A percentile compares a stretch with the other conserved stretches of the same genome.
Conservation (phyloP, 345 rosid genomes). For the Cardamine occulta region DNA sequence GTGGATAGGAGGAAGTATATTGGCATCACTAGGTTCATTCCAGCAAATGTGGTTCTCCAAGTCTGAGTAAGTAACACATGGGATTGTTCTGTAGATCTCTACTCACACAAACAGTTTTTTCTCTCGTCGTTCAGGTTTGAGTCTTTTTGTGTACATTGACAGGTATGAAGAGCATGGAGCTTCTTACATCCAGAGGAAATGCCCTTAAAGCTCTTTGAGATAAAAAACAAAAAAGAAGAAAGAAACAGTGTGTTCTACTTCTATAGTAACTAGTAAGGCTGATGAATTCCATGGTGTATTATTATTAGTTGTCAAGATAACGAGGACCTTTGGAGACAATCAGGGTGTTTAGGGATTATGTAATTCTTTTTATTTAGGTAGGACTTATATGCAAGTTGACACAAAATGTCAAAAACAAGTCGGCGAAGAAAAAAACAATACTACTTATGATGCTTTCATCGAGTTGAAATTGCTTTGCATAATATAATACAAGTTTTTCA, state of each 20-base stretch:
- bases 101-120: not conserved
- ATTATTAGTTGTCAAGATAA: not conserved
- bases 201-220: constrained; percentile 54
- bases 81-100: constrained; percentile 36
- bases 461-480: not conserved
- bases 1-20: constrained; percentile 90
- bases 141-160: constrained; percentile 27
- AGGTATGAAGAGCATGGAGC: constrained; percentile 97
- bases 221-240: not conserved
- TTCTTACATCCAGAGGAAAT: constrained; percentile 86
- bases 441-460: not conserved
- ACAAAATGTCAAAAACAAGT: not conserved
- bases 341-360: not conserved
- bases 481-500: not conserved
- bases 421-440: not conserved
- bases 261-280: not conserved
- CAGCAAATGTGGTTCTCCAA: constrained; percentile 98
- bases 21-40: constrained; percentile 92
- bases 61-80: constrained; percentile 35
- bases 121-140: not conserved
- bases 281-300: not conserved
- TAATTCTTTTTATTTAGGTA: not conserved
- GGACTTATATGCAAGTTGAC: constrained; percentile 6
- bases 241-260: not conserved
- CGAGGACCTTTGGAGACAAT: not conserved